A percentile compares a stretch with the other conserved stretches of the same genome.
Evolutionary conservation across 768 basidiomycete species (phyloP).

Genomic region (Tulasnella sp.): DNA sequence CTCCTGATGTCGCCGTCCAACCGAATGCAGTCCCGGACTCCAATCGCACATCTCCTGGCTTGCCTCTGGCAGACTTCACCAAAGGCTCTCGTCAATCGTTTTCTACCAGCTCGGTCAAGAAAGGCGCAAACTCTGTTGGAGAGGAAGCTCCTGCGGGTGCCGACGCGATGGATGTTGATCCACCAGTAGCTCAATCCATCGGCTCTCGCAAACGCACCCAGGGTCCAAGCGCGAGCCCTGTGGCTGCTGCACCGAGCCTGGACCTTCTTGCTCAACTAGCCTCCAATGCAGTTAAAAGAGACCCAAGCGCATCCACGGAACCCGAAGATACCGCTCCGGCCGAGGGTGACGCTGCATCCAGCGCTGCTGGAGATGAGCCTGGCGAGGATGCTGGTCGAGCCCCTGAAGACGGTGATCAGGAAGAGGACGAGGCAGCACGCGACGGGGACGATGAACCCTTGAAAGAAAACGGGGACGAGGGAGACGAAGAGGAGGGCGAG

Average conservation of each 20-base stretch:
- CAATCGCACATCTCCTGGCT: background rate
- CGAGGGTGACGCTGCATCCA: slow-evolving; percentile 18
- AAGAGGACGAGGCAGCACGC: slow-evolving; percentile 22
- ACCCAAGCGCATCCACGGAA: background rate
- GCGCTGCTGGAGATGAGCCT: slow-evolving; percentile 3
- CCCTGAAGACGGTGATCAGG: slow-evolving; percentile 16
- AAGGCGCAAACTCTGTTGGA: background rate
- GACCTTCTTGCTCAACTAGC: slow-evolving; percentile 25
- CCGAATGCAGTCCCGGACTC: background rate
- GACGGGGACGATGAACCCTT: slow-evolving; percentile 42
- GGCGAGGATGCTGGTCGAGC: background rate
- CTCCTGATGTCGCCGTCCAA: background rate
- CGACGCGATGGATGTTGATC: slow-evolving; percentile 21
- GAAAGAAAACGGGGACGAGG: slow-evolving; percentile 30
- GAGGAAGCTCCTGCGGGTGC: background rate
- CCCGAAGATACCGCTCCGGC: slow-evolving; percentile 5
- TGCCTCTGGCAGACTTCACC: slow-evolving; percentile 13
- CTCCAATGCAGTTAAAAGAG: background rate
- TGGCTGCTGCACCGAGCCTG: slow-evolving; percentile 9
- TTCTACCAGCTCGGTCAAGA: background rate
- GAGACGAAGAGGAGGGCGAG: slow-evolving; percentile 24
- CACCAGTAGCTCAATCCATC: background rate
- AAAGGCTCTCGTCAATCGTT: slow-evolving; percentile 1
- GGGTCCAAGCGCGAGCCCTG: background rate
- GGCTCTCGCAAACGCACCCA: background rate